Evolutionary conservation across 768 basidiomycete species (phyloP).

Genomic region (Galerina marginata): DNA sequence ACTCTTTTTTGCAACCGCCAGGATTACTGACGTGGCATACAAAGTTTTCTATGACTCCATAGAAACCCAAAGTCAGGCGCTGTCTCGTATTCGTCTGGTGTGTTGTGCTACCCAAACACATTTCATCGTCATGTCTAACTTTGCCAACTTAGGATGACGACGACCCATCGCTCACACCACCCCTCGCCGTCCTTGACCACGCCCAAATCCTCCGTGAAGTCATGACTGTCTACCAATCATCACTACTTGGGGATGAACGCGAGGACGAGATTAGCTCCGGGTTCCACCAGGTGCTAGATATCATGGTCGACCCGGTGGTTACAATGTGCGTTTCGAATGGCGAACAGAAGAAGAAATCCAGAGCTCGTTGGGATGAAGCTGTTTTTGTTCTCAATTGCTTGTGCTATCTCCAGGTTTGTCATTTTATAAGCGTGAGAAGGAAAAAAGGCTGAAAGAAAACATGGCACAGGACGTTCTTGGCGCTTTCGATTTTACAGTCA

Average conservation of each 20-base stretch:
- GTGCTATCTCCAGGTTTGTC: constrained; percentile 76
- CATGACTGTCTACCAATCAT: constrained; percentile 87
- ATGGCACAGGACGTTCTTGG: constrained; percentile 62
- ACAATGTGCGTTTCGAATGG: constrained; percentile 73
- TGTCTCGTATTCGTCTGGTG: constrained; percentile 60
- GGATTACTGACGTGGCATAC: constrained; percentile 82
- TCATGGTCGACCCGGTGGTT: constrained; percentile 84
- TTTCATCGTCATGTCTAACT: constrained; percentile 28
- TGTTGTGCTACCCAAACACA: constrained; percentile 20
- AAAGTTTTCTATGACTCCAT: constrained; percentile 89
- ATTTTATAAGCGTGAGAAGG: background rate
- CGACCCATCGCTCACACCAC: constrained; percentile 75
- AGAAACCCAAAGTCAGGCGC: constrained; percentile 77
- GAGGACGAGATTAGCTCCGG: constrained; percentile 43
- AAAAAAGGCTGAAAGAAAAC: background rate
- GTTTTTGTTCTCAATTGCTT: constrained; percentile 89
- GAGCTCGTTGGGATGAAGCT: constrained; percentile 76
- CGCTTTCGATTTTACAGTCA: constrained; percentile 68
- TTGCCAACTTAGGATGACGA: constrained; percentile 56
- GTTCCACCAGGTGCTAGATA: constrained; percentile 79
- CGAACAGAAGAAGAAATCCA: constrained; percentile 62
- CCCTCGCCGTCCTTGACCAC: constrained; percentile 81
- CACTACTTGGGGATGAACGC: constrained; percentile 72
- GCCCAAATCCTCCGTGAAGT: constrained; percentile 86
- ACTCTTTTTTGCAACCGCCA: constrained; percentile 31